These are phyloP conservation scores for Xylaria palmicola DNA, from an alignment of 495 filamentous ascomycete genomes.

Conservation along the genomic window DNA sequence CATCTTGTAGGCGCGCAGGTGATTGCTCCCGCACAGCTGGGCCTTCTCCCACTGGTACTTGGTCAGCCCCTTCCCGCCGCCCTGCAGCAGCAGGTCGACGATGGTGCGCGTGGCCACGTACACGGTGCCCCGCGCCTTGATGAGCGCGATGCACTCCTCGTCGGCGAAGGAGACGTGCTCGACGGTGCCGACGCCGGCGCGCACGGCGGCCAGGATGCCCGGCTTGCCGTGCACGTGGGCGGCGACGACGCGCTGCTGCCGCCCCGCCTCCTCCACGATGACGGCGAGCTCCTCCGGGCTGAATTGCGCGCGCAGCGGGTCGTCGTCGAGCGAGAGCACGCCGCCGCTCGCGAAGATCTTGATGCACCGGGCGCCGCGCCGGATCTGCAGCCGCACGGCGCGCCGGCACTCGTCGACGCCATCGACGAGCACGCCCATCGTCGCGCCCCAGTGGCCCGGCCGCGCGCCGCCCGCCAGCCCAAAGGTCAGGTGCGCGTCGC, in stretches of 20 bases:
- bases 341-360: slow-evolving; percentile 54
- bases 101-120: slow-evolving; percentile 47
- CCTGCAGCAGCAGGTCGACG: slow-evolving; percentile 35
- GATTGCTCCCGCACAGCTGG: slow-evolving; percentile 33
- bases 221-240: slow-evolving; percentile 53
- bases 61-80: slow-evolving; percentile 30
- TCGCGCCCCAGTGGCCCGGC: slow-evolving; percentile 28
- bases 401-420: slow-evolving; percentile 48
- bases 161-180: slow-evolving; percentile 49
- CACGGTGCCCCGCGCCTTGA: slow-evolving; percentile 44
- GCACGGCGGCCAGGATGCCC: slow-evolving; percentile 49
- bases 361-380: slow-evolving; percentile 50
- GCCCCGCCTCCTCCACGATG: slow-evolving; percentile 50
- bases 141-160: slow-evolving; percentile 46
- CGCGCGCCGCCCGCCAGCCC: slow-evolving; percentile 21
- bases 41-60: slow-evolving; percentile 42
- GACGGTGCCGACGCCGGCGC: slow-evolving; percentile 45
- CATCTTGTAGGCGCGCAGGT: slow-evolving; percentile 38
- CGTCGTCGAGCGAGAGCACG: slow-evolving; percentile 44
- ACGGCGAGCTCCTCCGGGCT: slow-evolving; percentile 47
- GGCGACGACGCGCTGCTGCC: slow-evolving; percentile 44
- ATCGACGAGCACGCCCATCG: slow-evolving; percentile 36
- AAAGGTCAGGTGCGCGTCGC: slow-evolving; percentile 31
- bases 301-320: slow-evolving; percentile 49
- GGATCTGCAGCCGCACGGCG: slow-evolving; percentile 49